Evolutionary conservation across 2,329 filamentous ascomycete genomes (phyloP).

Genomic region (Cordyceps javanica): DNA sequence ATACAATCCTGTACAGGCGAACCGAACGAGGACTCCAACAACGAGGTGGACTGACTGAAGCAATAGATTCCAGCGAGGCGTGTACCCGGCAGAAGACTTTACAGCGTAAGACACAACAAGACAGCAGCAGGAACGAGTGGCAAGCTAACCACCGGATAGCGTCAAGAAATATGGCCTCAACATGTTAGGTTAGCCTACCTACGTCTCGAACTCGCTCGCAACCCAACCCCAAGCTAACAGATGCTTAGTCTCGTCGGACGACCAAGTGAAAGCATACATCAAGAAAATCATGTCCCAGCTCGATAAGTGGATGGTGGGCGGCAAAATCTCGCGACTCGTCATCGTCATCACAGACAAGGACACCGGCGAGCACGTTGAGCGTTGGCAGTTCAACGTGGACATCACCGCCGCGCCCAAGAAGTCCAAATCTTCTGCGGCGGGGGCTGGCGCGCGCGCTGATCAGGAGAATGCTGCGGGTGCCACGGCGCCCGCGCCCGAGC

Average conservation of each 20-base stretch:
- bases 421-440: conserved; percentile 39
- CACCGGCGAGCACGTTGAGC: conserved; percentile 89
- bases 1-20: conserved; percentile 74
- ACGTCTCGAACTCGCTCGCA: neutral
- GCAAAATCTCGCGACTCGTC: conserved; percentile 95
- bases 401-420: conserved; percentile 23
- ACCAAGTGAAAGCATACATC: conserved; percentile 98
- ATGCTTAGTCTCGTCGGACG: conserved; percentile 73
- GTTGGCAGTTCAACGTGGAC: conserved; percentile 93
- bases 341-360: conserved; percentile 97
- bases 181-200: conserved; percentile 63
- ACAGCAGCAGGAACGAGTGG: neutral
- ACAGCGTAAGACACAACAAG: conserved; percentile 57
- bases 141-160: conserved; percentile 17
- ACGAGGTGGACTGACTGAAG: neutral
- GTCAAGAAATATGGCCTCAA: conserved; percentile 99
- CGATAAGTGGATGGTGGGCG: conserved; percentile 94
- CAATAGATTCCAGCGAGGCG: conserved; percentile 72
- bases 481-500: conserved; percentile 22
- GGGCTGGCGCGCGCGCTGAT: conserved; percentile 45
- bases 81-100: conserved; percentile 94
- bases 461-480: conserved; percentile 62
- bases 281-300: conserved; percentile 99
- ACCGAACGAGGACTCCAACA: neutral
- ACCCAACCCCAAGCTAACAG: neutral